phyloP scores from a whole-genome alignment of 2,329 filamentous ascomycete species.

The Fusarium nodosum region DNA sequence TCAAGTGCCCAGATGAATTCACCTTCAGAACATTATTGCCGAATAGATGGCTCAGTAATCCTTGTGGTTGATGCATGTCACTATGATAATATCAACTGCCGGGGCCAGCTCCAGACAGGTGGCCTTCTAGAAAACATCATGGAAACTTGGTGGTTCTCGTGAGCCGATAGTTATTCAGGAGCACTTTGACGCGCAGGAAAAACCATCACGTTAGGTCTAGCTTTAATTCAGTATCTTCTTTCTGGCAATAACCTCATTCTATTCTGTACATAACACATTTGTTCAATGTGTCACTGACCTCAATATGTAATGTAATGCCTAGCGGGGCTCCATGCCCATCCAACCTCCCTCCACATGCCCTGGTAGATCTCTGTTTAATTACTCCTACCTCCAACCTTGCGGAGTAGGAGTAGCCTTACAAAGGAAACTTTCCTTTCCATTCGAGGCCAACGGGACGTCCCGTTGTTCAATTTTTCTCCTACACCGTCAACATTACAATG shows the following conservation, averaged over 20 bases:
- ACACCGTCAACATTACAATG: slow-evolving; percentile 42
- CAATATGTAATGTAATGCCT: slow-evolving; percentile 1
- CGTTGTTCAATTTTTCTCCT: slow-evolving; percentile 8
- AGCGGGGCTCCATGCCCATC: slow-evolving; percentile 11
- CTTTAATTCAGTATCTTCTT: background rate
- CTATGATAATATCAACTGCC: background rate
- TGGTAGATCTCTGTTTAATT: slow-evolving; percentile 22
- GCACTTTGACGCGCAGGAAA: background rate
- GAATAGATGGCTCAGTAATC: background rate
- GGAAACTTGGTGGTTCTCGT: background rate
- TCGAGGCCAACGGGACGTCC: slow-evolving; percentile 10
- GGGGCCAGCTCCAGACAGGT: background rate
- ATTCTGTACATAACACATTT: no score
- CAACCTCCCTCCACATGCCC: slow-evolving; percentile 14
- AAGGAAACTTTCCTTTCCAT: background rate
- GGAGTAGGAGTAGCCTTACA: background rate
- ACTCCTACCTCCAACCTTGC: slow-evolving; percentile 8
- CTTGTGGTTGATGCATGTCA: background rate
- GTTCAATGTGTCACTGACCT: background rate
- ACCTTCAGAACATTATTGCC: background rate
- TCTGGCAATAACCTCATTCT: background rate
- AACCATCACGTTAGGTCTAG: background rate
- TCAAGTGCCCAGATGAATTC: no score
- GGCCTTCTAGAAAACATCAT: background rate
- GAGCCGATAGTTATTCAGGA: background rate